Evolutionary conservation across 2,329 filamentous ascomycete species (phyloP), one percentile per base, ranked within the genome.

Genomic region (Graphilbum fragrans): DNA sequence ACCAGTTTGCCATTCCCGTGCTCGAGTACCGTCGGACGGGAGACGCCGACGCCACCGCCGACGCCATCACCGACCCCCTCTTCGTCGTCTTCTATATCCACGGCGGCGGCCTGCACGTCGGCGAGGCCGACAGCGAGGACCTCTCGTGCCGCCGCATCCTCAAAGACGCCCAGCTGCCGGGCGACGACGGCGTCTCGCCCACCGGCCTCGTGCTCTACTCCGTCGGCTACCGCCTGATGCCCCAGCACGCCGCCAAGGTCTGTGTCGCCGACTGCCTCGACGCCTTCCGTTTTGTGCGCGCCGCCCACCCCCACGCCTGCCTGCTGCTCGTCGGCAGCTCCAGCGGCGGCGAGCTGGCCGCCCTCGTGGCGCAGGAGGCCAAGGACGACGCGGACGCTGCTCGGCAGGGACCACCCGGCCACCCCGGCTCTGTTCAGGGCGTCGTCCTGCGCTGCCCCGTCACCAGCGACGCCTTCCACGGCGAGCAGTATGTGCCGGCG

Each of bases 121-220:
- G 68, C 11, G 65, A 69, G 41, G 62, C 65, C 2, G 65, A 70
- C 45, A 67, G 62, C 45, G 67, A 72, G 49, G 66, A 72, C 37
- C 52, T 69, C 2, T 62, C 64, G 2, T 69, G 65, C 48, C 59
- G 66, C 0, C 60, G 58, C 21, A 57, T 70, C 19, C 49, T 61
- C 21, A 57, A 59, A 19, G 53, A 50, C 2, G 43, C 48, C 1
- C 33, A 46, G 8, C 44, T 56, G 7, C 42, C 55, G 0, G 44
- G 46, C 3, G 16, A 11, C 6, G 31, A 32, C 16, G 31, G 31
- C 31, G 12, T 27, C 25, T 18, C 3, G 17, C 2, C 6, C 12
- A 29, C 4, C 35, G 12, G 19, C 35, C 47, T 50, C 29, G 49
- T 56, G 14, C 54, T 71, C 22, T 68, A 64, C 50, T 70, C 66